Evolutionary conservation across 2,329 filamentous ascomycete genomes (phyloP), one percentile per base, ranked within the genome.

Genomic region (Claviceps cyperi): DNA sequence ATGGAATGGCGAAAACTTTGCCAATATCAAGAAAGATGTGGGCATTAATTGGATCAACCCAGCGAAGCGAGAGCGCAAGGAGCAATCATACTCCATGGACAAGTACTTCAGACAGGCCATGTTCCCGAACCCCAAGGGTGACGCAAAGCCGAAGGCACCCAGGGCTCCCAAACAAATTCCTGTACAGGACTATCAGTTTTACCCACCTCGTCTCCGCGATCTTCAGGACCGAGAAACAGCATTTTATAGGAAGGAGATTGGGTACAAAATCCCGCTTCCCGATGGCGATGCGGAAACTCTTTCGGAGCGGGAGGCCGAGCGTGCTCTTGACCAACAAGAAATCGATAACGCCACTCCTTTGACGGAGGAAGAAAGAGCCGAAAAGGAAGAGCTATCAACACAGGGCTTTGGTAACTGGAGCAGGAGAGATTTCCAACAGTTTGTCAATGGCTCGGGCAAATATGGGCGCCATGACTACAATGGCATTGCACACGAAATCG

Each of bases 1-100:
- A 63, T 98, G 94, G 94, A 98, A 98, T 56, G 92, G 92, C 45
- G 84, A 97, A 68, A 91, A 91, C 60, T 98, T 98, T 64, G 86
- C 89, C 49, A 86, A 85, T 52, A 80, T 83, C 62, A 94, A 94
- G 70, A 94, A 94, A 66, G 88, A 94, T 47, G 87, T 96, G 55
- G 88, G 87, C 46, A 78, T 96, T 56, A 90, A 75, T 61, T 98
- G 94, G 94, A 98, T 98, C 70, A 95, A 98, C 60, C 94, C 92
- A 2, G 83, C 91, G 15, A 98, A 98, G 74, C 90, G 92, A 66
- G 94, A 98, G 70, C 86, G 92, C 60, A 98, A 97, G 67, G 91
- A 97, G 62, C 89, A 96, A 64, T 89, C 88, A 5, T 98, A 98
- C 65, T 96, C 91, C 0, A 95, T 98, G 72, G 94, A 98, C 65